Conservation (phyloP, 805 yeast species). For the Blastobotrys attinorum region DNA sequence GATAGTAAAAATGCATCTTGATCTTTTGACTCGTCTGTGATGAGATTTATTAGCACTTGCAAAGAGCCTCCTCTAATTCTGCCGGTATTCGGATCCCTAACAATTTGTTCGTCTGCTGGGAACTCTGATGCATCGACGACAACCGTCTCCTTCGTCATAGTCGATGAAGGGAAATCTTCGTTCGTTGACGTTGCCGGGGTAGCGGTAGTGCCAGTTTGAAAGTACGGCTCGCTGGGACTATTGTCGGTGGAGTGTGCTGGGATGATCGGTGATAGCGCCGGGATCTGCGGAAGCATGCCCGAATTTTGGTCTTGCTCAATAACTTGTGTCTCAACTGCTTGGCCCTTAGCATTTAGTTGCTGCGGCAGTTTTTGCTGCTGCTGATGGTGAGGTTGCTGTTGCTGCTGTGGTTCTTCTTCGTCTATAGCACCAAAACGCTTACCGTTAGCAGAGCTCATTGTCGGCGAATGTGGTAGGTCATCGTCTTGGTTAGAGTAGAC, state of each 20-base stretch:
- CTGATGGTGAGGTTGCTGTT: constrained; percentile 1
- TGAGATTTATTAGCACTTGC: constrained; percentile 23
- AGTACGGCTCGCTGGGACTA: background rate
- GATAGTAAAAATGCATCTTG: constrained; percentile 60
- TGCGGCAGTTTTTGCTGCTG: background rate
- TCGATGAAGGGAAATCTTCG: background rate
- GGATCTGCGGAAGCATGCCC: constrained; percentile 7
- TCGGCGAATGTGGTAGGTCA: background rate
- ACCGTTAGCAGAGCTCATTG: background rate
- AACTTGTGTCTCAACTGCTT: background rate
- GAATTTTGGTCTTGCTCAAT: background rate
- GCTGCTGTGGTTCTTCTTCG: background rate
- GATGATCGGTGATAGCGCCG: constrained; percentile 8
- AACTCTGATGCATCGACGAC: constrained; percentile 2
- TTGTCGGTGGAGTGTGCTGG: constrained; percentile 2
- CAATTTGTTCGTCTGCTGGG: constrained; percentile 6
- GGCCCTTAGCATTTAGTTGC: background rate
- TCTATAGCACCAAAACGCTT: too few relatives aligned
- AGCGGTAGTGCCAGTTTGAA: background rate
- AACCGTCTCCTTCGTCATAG: background rate
- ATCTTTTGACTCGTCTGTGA: constrained; percentile 19
- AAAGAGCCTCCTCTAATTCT: constrained; percentile 28
- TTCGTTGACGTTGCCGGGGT: background rate
- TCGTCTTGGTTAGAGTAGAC: background rate
- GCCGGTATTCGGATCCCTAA: constrained; percentile 17